phyloP scores from a whole-genome alignment of 371 early-diverging fungal species.

The Rhizopus arrhizus region DNA sequence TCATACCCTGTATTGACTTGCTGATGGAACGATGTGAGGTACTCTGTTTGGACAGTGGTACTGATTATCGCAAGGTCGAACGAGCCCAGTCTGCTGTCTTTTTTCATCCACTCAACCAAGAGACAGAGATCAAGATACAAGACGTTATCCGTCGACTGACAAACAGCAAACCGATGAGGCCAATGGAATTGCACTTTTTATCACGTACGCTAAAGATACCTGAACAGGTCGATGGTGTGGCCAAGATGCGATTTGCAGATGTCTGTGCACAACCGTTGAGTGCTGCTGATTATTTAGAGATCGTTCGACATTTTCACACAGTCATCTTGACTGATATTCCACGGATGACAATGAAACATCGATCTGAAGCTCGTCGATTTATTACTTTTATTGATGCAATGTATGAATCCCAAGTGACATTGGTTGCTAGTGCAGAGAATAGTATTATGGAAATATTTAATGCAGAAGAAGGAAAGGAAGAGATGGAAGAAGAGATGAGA shows the following conservation, averaged over 20 bases:
- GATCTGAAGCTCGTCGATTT: constrained; percentile 89
- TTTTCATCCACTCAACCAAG: constrained; percentile 61
- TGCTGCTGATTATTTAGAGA: constrained; percentile 89
- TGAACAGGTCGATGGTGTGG: constrained; percentile 66
- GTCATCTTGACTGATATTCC: constrained; percentile 87
- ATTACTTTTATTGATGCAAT: constrained; percentile 93
- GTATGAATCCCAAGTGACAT: constrained; percentile 73
- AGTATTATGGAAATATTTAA: constrained; percentile 70
- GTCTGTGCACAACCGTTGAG: constrained; percentile 84
- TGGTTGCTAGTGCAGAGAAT: constrained; percentile 76
- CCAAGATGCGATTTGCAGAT: constrained; percentile 76
- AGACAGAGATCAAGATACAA: constrained; percentile 51
- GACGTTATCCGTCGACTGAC: constrained; percentile 38
- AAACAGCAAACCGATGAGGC: constrained; percentile 32
- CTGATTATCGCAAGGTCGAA: constrained; percentile 81
- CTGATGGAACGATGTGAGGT: constrained; percentile 81
- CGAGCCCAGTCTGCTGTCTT: constrained; percentile 61
- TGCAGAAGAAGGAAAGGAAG: constrained; percentile 48
- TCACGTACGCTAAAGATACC: constrained; percentile 74
- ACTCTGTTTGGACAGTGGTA: constrained; percentile 82
- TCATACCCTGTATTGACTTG: constrained; percentile 88
- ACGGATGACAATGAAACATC: constrained; percentile 74
- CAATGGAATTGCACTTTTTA: constrained; percentile 66
- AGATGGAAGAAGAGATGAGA: constrained; percentile 42
- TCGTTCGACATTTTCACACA: constrained; percentile 72